Percentiles rank a stretch among this genome's conserved stretches.
phyloP scores from a whole-genome alignment of 495 filamentous ascomycete species.

The Aspergillus olivimuriae region DNA sequence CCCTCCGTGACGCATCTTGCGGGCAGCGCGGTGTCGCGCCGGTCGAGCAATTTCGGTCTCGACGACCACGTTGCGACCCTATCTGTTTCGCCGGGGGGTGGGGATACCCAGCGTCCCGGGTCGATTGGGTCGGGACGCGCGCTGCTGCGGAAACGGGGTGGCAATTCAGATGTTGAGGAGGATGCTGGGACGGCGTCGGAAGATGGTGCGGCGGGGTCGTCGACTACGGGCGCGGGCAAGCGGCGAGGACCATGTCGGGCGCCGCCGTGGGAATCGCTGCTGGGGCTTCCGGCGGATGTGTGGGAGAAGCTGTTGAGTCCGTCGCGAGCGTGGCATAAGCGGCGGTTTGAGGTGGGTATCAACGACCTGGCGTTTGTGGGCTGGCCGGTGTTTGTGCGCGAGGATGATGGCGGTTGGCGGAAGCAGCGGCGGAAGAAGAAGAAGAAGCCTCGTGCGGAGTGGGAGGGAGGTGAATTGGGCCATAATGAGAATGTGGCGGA shows the following conservation, averaged over 20 bases:
- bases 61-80: slow-evolving; percentile 27
- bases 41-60: slow-evolving; percentile 34
- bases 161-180: slow-evolving; percentile 38
- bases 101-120: slow-evolving; percentile 32
- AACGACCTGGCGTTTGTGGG: slow-evolving; percentile 82
- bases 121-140: slow-evolving; percentile 38
- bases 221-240: slow-evolving; percentile 18
- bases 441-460: slow-evolving; percentile 34
- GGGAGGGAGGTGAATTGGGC: slow-evolving; percentile 35
- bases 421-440: slow-evolving; percentile 58
- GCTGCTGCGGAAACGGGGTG: slow-evolving; percentile 29
- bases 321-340: slow-evolving; percentile 72
- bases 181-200: slow-evolving; percentile 32
- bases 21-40: slow-evolving; percentile 22
- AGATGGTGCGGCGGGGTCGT: not conserved
- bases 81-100: slow-evolving; percentile 26
- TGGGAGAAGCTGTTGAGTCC: slow-evolving; percentile 83
- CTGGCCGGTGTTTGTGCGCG: slow-evolving; percentile 78
- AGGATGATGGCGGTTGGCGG: slow-evolving; percentile 85
- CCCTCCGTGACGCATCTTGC: slow-evolving; percentile 10
- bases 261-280: slow-evolving; percentile 71
- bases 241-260: slow-evolving; percentile 29
- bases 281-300: slow-evolving; percentile 68
- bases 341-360: slow-evolving; percentile 77
- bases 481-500: slow-evolving; percentile 41